Percentiles rank a stretch among this genome's conserved stretches.
phyloP scores from a whole-genome alignment of 768 basidiomycete genomes.

The Dacryopinax primogenitus region DNA sequence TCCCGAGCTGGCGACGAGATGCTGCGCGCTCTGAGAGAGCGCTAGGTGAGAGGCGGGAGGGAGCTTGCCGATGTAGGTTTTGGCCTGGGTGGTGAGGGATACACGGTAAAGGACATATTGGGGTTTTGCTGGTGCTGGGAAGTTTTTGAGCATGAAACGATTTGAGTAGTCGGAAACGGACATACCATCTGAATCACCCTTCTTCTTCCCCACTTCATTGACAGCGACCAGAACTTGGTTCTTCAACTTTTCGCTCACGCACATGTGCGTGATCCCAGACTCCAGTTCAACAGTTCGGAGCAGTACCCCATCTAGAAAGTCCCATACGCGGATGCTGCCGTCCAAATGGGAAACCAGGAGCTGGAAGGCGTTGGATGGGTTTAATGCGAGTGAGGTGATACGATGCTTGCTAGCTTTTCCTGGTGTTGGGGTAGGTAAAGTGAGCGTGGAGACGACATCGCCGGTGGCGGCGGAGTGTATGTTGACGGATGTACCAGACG shows the following conservation, averaged over 20 bases:
- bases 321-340: slow-evolving; percentile 83
- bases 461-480: slow-evolving; percentile 72
- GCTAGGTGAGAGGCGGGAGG: slow-evolving; percentile 49
- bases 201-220: slow-evolving; percentile 9
- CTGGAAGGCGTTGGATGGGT: slow-evolving; percentile 79
- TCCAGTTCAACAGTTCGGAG: slow-evolving; percentile 59
- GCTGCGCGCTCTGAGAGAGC: slow-evolving; percentile 62
- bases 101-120: slow-evolving; percentile 51
- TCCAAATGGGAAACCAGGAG: slow-evolving; percentile 73
- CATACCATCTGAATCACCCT: slow-evolving; percentile 10
- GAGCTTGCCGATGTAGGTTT: slow-evolving; percentile 55
- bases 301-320: slow-evolving; percentile 73
- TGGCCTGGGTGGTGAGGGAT: slow-evolving; percentile 38
- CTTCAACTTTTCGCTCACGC: slow-evolving; percentile 54
- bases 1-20: slow-evolving; percentile 62
- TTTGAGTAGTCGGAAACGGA: not conserved
- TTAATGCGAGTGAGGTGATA: slow-evolving; percentile 63
- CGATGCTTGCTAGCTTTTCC: slow-evolving; percentile 34
- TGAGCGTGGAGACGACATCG: slow-evolving; percentile 71
- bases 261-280: slow-evolving; percentile 57
- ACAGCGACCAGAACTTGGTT: slow-evolving; percentile 56
- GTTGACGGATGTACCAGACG: slow-evolving; percentile 67
- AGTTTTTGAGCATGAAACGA: not conserved
- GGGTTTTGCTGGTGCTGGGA: slow-evolving; percentile 31
- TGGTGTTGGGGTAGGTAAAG: slow-evolving; percentile 34